Base-by-base conservation (phyloP, 371 early-diverging fungal genomes). In the Haplosporangium sp. region DNA sequence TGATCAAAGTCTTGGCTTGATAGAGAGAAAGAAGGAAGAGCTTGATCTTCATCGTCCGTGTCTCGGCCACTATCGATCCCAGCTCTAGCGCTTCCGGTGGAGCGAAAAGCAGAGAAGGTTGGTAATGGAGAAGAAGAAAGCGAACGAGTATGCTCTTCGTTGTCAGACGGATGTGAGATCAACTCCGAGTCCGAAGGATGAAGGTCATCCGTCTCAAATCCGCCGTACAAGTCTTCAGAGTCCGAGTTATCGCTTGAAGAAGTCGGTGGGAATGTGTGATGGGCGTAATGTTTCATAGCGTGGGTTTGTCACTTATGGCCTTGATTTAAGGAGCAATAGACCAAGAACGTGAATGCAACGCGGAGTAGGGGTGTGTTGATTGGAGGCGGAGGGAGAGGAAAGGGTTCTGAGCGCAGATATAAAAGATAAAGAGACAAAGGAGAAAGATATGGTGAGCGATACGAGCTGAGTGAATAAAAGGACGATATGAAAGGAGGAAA, bases 161-260 rank as follows among this genome's bases (percentile, higher is more conserved):
- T 69, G 48, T 77, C 78, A 20, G 73, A 77, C 4, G 69, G 72
- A 61, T 72, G 73, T 34, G 81, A 74, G 48, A 74, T 59, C 27
- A 67, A 55, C 52, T 74, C 74, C 17, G 81, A 79, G 63, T 78
- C 74, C 34, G 74, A 69, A 20, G 62, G 74, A 11, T 55, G 74
- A 5, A 52, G 47, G 2, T 73, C 74, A 58, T 78, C 79, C 13
- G 68, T 64, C 17, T 72, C 73, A 38, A 57, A 69, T 17, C 40
- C 71, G n/a, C 58, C 64, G 47, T 68, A 65, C 15, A 38, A 55
- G 45, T 73, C 70, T 39, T 78, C 79, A 53, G 71, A 69, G 67
- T 78, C 79, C 27, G 79, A 78, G 67, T 63, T 57, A 40, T 72
- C 63, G 15, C 65, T 38, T 17, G 71, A 67, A 40, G 69, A 61